phyloP scores from a whole-genome alignment of 352 stramenopile species.

The Aphanomyces cochlioides region DNA sequence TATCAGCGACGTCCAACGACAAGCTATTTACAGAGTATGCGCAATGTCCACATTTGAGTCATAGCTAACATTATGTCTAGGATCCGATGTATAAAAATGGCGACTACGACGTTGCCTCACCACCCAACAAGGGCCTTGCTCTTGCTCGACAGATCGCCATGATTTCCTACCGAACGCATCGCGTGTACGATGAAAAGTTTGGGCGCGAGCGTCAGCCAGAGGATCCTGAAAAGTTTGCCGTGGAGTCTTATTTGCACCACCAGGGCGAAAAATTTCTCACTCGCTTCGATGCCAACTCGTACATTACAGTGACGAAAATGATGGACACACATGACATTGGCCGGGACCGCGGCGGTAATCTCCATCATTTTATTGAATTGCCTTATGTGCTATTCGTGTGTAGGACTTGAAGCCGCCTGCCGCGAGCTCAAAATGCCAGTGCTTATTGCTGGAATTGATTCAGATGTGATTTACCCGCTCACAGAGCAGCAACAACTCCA shows the following conservation, averaged over 20 bases:
- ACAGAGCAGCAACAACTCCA: conserved; percentile 89
- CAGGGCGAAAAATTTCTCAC: conserved; percentile 95
- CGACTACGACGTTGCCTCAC: conserved; percentile 55
- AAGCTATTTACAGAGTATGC: conserved; percentile 89
- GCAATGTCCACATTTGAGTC: neutral
- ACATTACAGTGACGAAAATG: conserved; percentile 92
- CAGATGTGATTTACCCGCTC: conserved; percentile 93
- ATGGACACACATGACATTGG: conserved; percentile 96
- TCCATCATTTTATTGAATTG: neutral
- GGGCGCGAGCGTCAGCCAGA: conserved; percentile 54
- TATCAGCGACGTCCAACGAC: conserved; percentile 92
- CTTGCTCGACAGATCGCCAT: conserved; percentile 95
- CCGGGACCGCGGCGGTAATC: conserved; percentile 56
- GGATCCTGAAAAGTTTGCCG: conserved; percentile 55
- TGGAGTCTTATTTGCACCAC: conserved; percentile 86
- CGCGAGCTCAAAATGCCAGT: conserved; percentile 59
- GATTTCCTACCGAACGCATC: conserved; percentile 93
- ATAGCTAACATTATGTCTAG: neutral
- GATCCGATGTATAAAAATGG: conserved; percentile 90
- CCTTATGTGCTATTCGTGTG: conserved; percentile 39
- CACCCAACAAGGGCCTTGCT: conserved; percentile 77
- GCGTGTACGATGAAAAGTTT: conserved; percentile 92
- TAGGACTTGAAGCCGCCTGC: conserved; percentile 55
- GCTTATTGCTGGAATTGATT: conserved; percentile 93
- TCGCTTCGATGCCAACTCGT: conserved; percentile 95